These are phyloP conservation scores for Cordyceps farinosa DNA, from an alignment of 2,329 filamentous ascomycete genomes.

Conservation along the genomic window DNA sequence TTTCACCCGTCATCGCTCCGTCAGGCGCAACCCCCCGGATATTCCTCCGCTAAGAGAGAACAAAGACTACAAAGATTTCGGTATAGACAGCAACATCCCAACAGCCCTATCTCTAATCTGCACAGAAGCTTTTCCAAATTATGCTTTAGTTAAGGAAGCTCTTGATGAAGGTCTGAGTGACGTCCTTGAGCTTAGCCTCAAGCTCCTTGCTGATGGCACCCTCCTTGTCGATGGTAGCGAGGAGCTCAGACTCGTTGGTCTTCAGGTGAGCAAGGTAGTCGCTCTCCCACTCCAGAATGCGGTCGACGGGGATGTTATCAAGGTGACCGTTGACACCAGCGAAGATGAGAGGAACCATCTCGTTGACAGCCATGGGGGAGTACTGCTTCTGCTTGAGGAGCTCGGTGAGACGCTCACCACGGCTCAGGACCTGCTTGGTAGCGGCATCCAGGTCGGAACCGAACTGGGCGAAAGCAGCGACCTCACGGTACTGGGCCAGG, in stretches of 20 bases:
- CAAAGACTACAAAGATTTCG: slow-evolving; percentile 39
- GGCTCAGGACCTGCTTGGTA: slow-evolving; percentile 96
- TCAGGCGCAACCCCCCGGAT: slow-evolving; percentile 45
- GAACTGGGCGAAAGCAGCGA: slow-evolving; percentile 99
- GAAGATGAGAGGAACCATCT: slow-evolving; percentile 99
- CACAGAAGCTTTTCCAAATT: slow-evolving; percentile 28
- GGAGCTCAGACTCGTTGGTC: slow-evolving; percentile 81
- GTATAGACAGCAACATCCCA: slow-evolving; percentile 47
- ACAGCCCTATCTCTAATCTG: slow-evolving; percentile 31
- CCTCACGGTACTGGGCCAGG: slow-evolving; percentile 99
- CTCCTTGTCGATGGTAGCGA: slow-evolving; percentile 90
- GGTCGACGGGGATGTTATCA: slow-evolving; percentile 81
- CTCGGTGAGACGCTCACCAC: slow-evolving; percentile 98
- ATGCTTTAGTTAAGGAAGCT: slow-evolving; percentile 61
- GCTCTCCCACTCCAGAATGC: slow-evolving; percentile 89
- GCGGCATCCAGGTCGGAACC: slow-evolving; percentile 98
- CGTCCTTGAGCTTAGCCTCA: slow-evolving; percentile 76
- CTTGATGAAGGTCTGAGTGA: slow-evolving; percentile 83
- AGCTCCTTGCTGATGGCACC: slow-evolving; percentile 93
- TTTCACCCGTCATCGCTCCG: slow-evolving; percentile 42
- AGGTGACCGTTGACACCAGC: slow-evolving; percentile 98
- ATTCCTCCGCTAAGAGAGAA: slow-evolving; percentile 44
- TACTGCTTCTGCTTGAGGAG: slow-evolving; percentile 99
- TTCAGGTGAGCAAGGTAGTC: slow-evolving; percentile 92
- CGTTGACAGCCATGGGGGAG: slow-evolving; percentile 95